Base-by-base conservation (phyloP, 306 rosid genomes). In the Pterocarpus santalinus region DNA sequence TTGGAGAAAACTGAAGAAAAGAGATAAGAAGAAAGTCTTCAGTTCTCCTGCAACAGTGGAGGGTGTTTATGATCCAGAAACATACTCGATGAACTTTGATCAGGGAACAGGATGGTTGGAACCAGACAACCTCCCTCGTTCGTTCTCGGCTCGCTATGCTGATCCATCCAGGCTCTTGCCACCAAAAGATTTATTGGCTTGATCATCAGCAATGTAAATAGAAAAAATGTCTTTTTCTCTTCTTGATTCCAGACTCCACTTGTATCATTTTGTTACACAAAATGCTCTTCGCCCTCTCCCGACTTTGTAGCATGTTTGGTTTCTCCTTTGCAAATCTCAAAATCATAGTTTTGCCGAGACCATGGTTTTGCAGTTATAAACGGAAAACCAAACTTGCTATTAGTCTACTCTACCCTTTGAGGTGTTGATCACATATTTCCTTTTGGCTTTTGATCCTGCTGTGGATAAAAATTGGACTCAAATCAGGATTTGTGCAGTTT, bases 81-180 rank as follows among this genome's bases (percentile, higher is more conserved):
- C 89, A 22, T 90, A 93, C 60, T 85, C 84, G 1, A 85, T 82
- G 86, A 93, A 93, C 76, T 91, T 88, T 39, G 94, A 93, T 87
- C 86, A 81, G 36, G 91, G 91, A 56, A 79, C 69, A 13, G 85
- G 83, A 1, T 86, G 90, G 86, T 81, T 83, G 89, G 96, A 91
- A 35, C 86, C 91, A 0, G 93, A 93, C 72, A 90, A 86, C 62
- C 74, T 84, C 1, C 70, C 82, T 22, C 89, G 94, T 22, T 88
- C 92, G 57, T 91, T 93, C 91, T 88, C 93, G 1, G 93, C 97
- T 77, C 83, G 93, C 34, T 91, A 67, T 80, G 91, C 97, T 30
- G 82, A 87, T 82, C 94, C 97, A 8, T 89, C 94, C 0, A 84
- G 76, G 73, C 58, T 90, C 81, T 81, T 85, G 7, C 77, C 85